Base-by-base conservation (phyloP, 1,284 basidiomycete species). In the Papiliotrema nemorosa region DNA sequence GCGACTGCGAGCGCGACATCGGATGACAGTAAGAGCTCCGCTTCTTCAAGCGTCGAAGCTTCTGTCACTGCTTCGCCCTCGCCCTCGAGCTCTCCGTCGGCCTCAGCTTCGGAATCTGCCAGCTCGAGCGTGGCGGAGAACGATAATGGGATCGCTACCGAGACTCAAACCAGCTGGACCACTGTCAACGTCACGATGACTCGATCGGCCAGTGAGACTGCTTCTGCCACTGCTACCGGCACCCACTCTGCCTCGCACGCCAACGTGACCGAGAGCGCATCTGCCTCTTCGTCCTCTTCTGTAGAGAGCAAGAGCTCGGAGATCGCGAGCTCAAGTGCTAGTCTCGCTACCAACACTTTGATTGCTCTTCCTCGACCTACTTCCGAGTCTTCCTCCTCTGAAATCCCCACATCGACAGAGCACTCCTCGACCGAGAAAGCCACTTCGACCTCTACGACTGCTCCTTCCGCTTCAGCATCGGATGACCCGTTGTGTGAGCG, bases 171-270 rank as follows among this genome's bases (percentile, higher is more conserved):
- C 10, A 39, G 43, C 36, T 64, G 54, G 54, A 60, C 60, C 22
- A 70, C 62, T 10, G 56, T 64, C 33, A 57, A 66, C 44, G 50
- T 63, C 44, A 72, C 69, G 35, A 60, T 61, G 62, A 66, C 63
- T 21, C 22, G 42, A n/a, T 56, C 55, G 4, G 45, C 6, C 10
- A 39, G 36, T 31, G 25, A 36, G 7, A 33, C 43, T 20, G 33
- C 29, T 9, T 31, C 38, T 24, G 18, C 44, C 16, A 25, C 51
- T 5, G 20, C 25, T 25, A 10, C 35, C 21, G 5, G 43, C 43
- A 31, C 22, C 18, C 29, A 24, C 20, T 40, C 36, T 20, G 21
- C 29, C 33, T 10, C 25, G 14, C 16, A n/a, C 25, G 24, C 46
- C 5, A 14, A 44, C 14, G 33, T 39, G 5, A 20, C 33, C 14